These are phyloP conservation scores for Pseudocercospora musae DNA, from an alignment of 2,329 filamentous ascomycete species.

Conservation along the genomic window DNA sequence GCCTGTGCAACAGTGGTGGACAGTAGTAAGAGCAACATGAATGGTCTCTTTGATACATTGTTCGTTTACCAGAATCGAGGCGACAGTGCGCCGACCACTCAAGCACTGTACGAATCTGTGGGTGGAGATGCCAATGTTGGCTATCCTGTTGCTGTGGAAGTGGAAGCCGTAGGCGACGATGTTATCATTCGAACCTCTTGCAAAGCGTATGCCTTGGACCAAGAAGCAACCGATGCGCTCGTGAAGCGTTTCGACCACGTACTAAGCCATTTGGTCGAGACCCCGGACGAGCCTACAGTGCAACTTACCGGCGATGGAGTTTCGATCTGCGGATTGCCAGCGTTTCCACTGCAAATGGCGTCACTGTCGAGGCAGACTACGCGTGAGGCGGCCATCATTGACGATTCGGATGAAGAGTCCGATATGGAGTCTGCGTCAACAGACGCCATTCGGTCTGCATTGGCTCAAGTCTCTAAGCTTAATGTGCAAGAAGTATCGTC, in stretches of 20 bases:
- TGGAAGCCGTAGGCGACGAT: conserved; percentile 58
- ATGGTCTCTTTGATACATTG: conserved; percentile 57
- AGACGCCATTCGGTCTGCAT: conserved; percentile 43
- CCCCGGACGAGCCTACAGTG: conserved; percentile 52
- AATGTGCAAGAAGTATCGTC: conserved; percentile 56
- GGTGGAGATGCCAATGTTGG: conserved; percentile 67
- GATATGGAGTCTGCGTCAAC: conserved; percentile 7
- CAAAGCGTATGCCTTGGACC: conserved; percentile 55
- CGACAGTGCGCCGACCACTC: conserved; percentile 27
- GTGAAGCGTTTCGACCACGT: conserved; percentile 59
- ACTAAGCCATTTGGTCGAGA: conserved; percentile 54
- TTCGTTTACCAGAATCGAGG: conserved; percentile 63
- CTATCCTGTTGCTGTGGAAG: conserved; percentile 78
- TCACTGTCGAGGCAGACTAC: conserved; percentile 11
- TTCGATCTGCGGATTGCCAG: conserved; percentile 63
- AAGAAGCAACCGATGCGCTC: conserved; percentile 48
- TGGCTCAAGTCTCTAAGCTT: conserved; percentile 59
- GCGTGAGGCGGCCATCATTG: not conserved
- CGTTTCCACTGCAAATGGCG: conserved; percentile 35
- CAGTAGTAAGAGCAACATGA: conserved; percentile 37
- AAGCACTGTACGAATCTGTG: conserved; percentile 59
- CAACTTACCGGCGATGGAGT: conserved; percentile 50
- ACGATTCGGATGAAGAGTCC: conserved; percentile 1
- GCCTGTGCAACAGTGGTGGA: conserved; percentile 30
- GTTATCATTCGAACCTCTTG: conserved; percentile 72